Base-by-base conservation (phyloP, 768 basidiomycete species). In the Tricholomella constricta region DNA sequence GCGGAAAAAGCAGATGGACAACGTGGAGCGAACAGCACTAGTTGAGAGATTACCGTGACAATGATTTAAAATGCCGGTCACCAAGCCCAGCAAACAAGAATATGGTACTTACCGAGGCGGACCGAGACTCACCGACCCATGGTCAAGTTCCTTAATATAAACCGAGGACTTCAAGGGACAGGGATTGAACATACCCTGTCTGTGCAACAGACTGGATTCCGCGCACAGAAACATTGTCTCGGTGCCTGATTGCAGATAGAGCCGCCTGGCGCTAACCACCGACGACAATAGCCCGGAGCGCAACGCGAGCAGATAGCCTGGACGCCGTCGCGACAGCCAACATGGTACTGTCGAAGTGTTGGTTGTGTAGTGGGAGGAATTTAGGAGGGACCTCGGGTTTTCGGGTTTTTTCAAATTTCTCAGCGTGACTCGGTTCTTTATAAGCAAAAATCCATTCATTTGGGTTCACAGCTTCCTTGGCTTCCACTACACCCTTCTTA, bases 161-260 rank as follows among this genome's bases (percentile, higher is more conserved):
- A n/a, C n/a, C n/a, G n/a, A n/a, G n/a, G n/a, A n/a, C n/a, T n/a
- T n/a, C n/a, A n/a, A n/a, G n/a, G n/a, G n/a, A n/a, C n/a, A n/a
- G n/a, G n/a, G n/a, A 20, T 22, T 47, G 17, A 48, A 76, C 80
- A 36, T 59, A 89, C 88, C 63, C 88, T 74, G 88, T 87, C 67
- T 90, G 88, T 8, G 86, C 84, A 53, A 80, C 77, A 57, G 82
- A 80, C 61, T 85, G 84, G 47, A 86, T 73, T 46, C 69, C 71
- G 41, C 83, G 73, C 47, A 70, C 62, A 22, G 69, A 68, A 38
- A 68, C 62, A 42, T 63, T 65, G 32, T 55, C 58, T 52, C 63
- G 71, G 41, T 74, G 69, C 58, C 76, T 72, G 26, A 79, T 67
- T 17, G 70, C 75, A 54, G 72, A 65, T 38, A 77, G 60, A 51